Conservation (phyloP, 176 grass and related monocot species). For the Carex cristatella region DNA sequence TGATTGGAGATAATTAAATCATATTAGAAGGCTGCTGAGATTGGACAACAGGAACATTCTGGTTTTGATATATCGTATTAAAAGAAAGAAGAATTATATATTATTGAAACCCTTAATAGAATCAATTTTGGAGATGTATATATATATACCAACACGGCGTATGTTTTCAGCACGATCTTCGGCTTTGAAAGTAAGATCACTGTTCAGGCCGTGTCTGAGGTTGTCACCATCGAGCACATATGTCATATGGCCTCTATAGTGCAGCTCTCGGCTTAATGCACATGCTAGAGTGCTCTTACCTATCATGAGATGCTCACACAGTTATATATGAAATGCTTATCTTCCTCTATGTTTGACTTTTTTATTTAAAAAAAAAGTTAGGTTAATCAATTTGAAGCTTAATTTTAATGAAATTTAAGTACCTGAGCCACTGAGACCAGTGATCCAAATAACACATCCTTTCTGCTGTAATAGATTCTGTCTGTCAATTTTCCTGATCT, state of each 20-base stretch:
- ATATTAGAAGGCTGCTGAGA: background rate
- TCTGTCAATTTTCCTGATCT: slow-evolving; percentile 38
- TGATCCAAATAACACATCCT: slow-evolving; percentile 91
- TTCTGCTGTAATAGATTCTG: slow-evolving; percentile 64
- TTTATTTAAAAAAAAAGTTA: background rate
- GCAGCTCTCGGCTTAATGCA: slow-evolving; percentile 63
- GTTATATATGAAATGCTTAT: background rate
- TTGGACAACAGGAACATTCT: background rate
- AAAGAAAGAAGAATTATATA: background rate
- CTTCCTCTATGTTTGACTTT: background rate
- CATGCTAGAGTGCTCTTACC: slow-evolving; percentile 90
- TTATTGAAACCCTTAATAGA: background rate
- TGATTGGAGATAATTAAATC: background rate
- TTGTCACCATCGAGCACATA: slow-evolving; percentile 89
- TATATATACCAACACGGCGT: slow-evolving; percentile 68
- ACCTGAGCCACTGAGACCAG: slow-evolving; percentile 90
- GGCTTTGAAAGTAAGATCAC: slow-evolving; percentile 70
- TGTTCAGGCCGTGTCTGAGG: slow-evolving; percentile 77
- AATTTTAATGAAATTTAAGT: background rate
- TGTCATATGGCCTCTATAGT: slow-evolving; percentile 55
- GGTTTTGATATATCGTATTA: background rate
- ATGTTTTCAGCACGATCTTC: slow-evolving; percentile 89
- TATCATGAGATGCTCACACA: slow-evolving; percentile 24
- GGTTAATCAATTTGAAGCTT: background rate
- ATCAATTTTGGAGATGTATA: slow-evolving; percentile 22